Conservation (phyloP, 2,329 filamentous ascomycete species). For the Podosphaera xanthii region DNA sequence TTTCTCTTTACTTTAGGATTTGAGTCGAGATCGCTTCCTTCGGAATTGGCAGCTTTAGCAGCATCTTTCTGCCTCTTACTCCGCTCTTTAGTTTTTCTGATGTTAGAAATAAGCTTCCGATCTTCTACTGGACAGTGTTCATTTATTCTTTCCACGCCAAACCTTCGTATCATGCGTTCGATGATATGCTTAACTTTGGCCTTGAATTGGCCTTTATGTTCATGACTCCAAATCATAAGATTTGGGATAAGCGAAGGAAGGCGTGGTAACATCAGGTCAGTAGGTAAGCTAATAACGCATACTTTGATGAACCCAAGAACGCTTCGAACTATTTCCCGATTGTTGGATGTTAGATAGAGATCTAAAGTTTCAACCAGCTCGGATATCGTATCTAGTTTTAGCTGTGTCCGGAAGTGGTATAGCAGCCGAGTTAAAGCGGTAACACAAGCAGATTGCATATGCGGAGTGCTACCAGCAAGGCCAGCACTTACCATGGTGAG, state of each 20-base stretch:
- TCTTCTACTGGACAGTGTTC: slow-evolving; percentile 65
- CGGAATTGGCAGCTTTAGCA: slow-evolving; percentile 31
- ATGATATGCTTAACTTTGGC: slow-evolving; percentile 96
- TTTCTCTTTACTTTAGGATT: slow-evolving; percentile 27
- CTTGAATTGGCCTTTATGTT: slow-evolving; percentile 94
- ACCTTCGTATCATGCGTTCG: slow-evolving; percentile 79
- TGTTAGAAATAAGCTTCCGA: slow-evolving; percentile 76
- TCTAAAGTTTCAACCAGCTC: slow-evolving; percentile 90
- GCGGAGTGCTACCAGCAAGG: slow-evolving; percentile 73
- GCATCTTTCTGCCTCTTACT: slow-evolving; percentile 73
- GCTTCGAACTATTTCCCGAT: slow-evolving; percentile 85
- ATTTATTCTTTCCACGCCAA: slow-evolving; percentile 64
- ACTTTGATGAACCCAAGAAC: slow-evolving; percentile 95
- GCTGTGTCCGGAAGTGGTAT: slow-evolving; percentile 60
- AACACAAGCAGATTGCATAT: slow-evolving; percentile 96
- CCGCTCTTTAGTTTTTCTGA: slow-evolving; percentile 83
- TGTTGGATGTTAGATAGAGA: slow-evolving; percentile 87
- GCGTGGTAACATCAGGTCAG: slow-evolving; percentile 54
- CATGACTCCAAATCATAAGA: slow-evolving; percentile 86
- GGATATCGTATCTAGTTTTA: slow-evolving; percentile 46
- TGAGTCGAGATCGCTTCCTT: slow-evolving; percentile 32
- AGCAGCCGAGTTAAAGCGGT: slow-evolving; percentile 83
- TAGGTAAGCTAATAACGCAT: slow-evolving; percentile 66
- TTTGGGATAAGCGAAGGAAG: slow-evolving; percentile 64
- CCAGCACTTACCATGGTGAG: slow-evolving; percentile 97